phyloP scores from a whole-genome alignment of 805 yeast genomes.

The Ogataea pini region DNA sequence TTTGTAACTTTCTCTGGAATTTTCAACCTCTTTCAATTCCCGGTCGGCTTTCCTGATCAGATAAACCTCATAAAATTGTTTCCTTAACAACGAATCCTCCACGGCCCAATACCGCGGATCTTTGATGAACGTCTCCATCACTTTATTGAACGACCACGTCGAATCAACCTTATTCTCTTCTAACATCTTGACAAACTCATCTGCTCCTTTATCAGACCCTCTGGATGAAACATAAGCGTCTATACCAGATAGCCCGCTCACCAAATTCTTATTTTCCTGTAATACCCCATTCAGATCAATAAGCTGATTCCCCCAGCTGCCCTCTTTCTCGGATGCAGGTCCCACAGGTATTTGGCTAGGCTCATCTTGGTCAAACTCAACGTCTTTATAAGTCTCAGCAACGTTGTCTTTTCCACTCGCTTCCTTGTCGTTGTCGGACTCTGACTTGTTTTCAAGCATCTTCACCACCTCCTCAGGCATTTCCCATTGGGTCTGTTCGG shows the following conservation, averaged over 20 bases:
- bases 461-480: constrained; percentile 53
- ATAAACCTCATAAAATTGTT: constrained; percentile 64
- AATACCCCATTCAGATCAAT: constrained; percentile 11
- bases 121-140: constrained; percentile 56
- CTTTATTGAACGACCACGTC: constrained; percentile 71
- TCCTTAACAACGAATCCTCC: constrained; percentile 59
- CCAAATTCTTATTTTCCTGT: constrained; percentile 2
- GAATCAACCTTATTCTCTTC: constrained; percentile 60
- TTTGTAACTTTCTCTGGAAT: constrained; percentile 56
- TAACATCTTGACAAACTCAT: constrained; percentile 55
- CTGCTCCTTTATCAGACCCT: constrained; percentile 5
- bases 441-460: constrained; percentile 9
- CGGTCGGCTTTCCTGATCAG: constrained; percentile 49
- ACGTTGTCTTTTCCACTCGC: neutral
- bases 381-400: constrained; percentile 13
- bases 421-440: neutral
- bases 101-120: constrained; percentile 72
- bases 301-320: constrained; percentile 15
- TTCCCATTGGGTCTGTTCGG: constrained; percentile 79
- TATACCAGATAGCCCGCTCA: constrained; percentile 6
- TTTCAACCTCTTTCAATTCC: constrained; percentile 53
- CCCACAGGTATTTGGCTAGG: neutral
- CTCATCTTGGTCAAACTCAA: constrained; percentile 16
- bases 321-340: neutral
- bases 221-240: constrained; percentile 1